Percentiles rank a stretch among this genome's conserved stretches.
These are phyloP conservation scores for Primulina tabacum DNA, from an alignment of 257 asterid species.

Conservation along the genomic window DNA sequence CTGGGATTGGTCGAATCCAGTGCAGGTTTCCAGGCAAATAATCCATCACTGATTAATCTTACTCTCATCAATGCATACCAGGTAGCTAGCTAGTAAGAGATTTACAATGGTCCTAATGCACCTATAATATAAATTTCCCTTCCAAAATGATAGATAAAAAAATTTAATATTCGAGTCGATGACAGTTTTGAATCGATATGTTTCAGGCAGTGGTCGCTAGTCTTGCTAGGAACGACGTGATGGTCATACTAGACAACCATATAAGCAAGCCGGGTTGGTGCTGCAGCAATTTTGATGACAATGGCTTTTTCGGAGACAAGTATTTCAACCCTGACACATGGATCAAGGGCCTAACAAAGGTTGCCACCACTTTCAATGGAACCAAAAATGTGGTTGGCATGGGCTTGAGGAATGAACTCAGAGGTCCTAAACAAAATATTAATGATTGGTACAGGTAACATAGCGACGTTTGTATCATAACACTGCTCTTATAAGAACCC, in stretches of 20 bases:
- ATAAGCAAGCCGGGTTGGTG: slow-evolving; percentile 96
- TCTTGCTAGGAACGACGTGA: slow-evolving; percentile 65
- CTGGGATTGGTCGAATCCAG: slow-evolving; percentile 60
- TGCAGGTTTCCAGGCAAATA: slow-evolving; percentile 58
- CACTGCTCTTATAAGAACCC: too few species aligned
- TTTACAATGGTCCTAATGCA: not conserved
- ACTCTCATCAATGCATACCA: slow-evolving; percentile 71
- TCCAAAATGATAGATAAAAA: not conserved
- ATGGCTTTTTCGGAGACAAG: slow-evolving; percentile 84
- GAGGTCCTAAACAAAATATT: slow-evolving; percentile 68
- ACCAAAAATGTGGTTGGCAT: slow-evolving; percentile 61
- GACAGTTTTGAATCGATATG: not conserved
- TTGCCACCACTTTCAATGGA: slow-evolving; percentile 65
- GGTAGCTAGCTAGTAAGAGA: slow-evolving; percentile 40
- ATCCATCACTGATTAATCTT: slow-evolving; percentile 77
- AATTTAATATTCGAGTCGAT: too few species aligned
- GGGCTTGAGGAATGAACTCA: slow-evolving; percentile 93
- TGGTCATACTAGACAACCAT: slow-evolving; percentile 86
- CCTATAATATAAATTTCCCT: not conserved
- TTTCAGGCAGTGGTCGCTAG: slow-evolving; percentile 86
- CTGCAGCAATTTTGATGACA: slow-evolving; percentile 75
- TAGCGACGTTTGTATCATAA: not conserved
- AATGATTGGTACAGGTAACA: slow-evolving; percentile 80
- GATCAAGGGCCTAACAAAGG: slow-evolving; percentile 69
- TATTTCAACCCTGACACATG: slow-evolving; percentile 75